Base-by-base conservation (phyloP, 2,329 filamentous ascomycete genomes). In the Ceratocystis cacaofunesta region DNA sequence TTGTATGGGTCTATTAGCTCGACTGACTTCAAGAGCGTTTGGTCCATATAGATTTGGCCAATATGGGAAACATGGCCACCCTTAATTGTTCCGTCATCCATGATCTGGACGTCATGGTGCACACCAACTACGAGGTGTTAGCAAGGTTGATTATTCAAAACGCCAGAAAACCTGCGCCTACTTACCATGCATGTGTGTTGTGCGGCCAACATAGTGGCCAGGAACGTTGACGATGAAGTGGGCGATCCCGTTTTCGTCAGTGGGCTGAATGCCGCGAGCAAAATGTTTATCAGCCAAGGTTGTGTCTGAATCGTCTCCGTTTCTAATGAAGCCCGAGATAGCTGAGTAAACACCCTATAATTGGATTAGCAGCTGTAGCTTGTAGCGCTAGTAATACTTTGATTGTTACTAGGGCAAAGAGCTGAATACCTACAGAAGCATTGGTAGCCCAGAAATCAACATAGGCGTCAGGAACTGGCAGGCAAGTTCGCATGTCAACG, bases 1-100 rank as follows among this genome's bases (percentile, higher is more conserved):
- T 69, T 72, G 72, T 82, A 82, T 0, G 83, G 82, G 1, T 73
- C 70, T 0, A 74, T 74, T 19, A 73, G 70, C 67, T 84, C 80
- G 60, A 85, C 81, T 25, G 75, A 71, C 3, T 72, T 68, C 67
- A 84, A 78, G 43, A 87, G 78, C 64, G 77, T 76, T 70, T 85
- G 80, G 72, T 85, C 82, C 71, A 85, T 83, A 75, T 84, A 87
- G 65, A 84, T 73, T 72, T 87, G 84, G n/a, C 84, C 84, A 36
- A 86, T 78, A 72, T 87, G 82, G 7, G 81, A 79, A 64, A 82
- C 78, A 43, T 73, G 74, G 55, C 72, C 72, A 0, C 73, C 71
- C 36, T 71, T 72, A 3, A 76, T 71, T 0, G 75, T 76, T 43
- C 71, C 68, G 69, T 76, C 76, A 41, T 69, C 60, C 17, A 72